Conservation (phyloP, 2,329 filamentous ascomycete species). For the Catunica adiposa region DNA sequence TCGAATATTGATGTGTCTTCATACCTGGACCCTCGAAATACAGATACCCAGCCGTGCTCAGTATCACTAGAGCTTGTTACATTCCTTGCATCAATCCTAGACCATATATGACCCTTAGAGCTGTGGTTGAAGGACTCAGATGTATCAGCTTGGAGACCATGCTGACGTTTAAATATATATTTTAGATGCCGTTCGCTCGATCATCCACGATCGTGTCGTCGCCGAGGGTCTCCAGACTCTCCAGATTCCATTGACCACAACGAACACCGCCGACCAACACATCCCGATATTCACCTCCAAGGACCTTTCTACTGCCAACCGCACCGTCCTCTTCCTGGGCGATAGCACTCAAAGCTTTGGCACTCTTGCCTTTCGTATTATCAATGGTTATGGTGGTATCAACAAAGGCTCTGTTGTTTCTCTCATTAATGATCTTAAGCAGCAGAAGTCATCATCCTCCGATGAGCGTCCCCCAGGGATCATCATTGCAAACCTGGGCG, state of each 20-base stretch:
- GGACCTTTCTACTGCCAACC: slow-evolving; percentile 38
- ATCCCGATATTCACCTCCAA: slow-evolving; percentile 47
- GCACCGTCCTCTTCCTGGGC: slow-evolving; percentile 59
- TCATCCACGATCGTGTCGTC: slow-evolving; percentile 46
- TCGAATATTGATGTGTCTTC: no score
- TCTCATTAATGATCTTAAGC: slow-evolving; percentile 34
- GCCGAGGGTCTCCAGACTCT: slow-evolving; percentile 42
- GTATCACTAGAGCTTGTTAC: no score
- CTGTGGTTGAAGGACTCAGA: no score
- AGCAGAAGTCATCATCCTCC: slow-evolving; percentile 21
- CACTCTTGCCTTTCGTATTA: slow-evolving; percentile 52
- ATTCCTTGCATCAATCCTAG: no score
- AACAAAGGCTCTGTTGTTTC: slow-evolving; percentile 53
- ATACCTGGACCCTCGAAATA: no score
- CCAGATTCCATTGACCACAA: slow-evolving; percentile 40
- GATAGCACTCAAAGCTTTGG: slow-evolving; percentile 58
- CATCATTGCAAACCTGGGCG: slow-evolving; percentile 61
- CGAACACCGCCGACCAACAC: slow-evolving; percentile 34
- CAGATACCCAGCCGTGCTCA: no score
- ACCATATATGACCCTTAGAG: background rate
- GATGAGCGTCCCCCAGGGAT: slow-evolving; percentile 36
- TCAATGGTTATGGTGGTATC: slow-evolving; percentile 48
- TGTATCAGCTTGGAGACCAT: no score
- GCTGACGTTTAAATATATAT: background rate
- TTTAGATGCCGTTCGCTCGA: slow-evolving; percentile 43